These are phyloP conservation scores for Acacia melanoxylon DNA, from an alignment of 306 rosid species.

Conservation along the genomic window DNA sequence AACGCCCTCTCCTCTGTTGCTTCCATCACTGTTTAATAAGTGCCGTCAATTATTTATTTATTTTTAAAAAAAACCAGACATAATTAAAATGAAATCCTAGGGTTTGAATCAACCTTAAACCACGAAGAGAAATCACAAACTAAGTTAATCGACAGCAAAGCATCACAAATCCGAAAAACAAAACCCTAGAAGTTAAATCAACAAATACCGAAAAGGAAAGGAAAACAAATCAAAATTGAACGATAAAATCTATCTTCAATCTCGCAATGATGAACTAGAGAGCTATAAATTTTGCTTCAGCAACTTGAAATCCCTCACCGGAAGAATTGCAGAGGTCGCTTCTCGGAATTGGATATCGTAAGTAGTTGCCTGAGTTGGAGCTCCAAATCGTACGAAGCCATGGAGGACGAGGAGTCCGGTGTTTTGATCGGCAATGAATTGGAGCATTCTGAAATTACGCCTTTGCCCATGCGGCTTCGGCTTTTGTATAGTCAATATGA, in stretches of 20 bases:
- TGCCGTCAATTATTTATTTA: neutral
- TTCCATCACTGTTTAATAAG: constrained; percentile 17
- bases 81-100: constrained; percentile 39
- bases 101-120: constrained; percentile 38
- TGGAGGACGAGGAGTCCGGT: constrained; percentile 74
- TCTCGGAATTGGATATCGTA: constrained; percentile 34
- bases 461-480: constrained; percentile 41
- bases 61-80: neutral
- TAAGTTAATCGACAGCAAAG: constrained; percentile 11
- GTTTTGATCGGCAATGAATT: constrained; percentile 80
- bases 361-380: constrained; percentile 51
- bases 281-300: constrained; percentile 25
- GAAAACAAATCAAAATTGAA: constrained; percentile 33
- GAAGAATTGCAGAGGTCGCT: constrained; percentile 26
- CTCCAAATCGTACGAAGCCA: constrained; percentile 71
- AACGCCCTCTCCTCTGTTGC: constrained; percentile 21
- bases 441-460: constrained; percentile 40
- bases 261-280: constrained; percentile 31
- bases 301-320: constrained; percentile 13
- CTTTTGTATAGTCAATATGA: neutral
- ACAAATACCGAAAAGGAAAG: neutral
- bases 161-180: constrained; percentile 33
- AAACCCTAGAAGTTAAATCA: constrained; percentile 64
- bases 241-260: constrained; percentile 40
- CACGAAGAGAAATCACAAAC: constrained; percentile 22